Percentiles rank a stretch among this genome's conserved stretches.
Conservation (phyloP, 495 filamentous ascomycete genomes). For the Aspergillus leporis region DNA sequence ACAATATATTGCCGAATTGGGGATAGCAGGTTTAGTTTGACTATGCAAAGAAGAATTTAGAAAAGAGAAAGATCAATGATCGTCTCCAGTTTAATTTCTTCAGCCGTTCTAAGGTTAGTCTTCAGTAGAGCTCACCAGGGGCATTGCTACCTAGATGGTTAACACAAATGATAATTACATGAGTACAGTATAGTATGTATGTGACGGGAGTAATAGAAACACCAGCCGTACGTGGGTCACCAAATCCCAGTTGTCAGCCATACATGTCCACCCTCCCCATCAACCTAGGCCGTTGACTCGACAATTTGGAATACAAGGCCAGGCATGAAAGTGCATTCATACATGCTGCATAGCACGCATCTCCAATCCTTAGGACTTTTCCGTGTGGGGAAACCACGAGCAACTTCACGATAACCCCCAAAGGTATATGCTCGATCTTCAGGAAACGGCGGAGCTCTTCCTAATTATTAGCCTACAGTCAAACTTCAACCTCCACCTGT, state of each 20-base stretch:
- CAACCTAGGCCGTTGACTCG: not conserved
- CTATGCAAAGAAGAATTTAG: not conserved
- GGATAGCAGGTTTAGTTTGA: not conserved
- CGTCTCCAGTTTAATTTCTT: not conserved
- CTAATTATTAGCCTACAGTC: not conserved
- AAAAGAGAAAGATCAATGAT: not conserved
- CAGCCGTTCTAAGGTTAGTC: not conserved
- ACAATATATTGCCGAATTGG: not conserved
- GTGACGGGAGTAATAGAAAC: not conserved
- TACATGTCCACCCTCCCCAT: not conserved
- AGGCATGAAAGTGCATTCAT: not conserved
- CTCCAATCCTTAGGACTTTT: not conserved
- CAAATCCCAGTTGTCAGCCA: not conserved
- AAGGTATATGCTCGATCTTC: not conserved
- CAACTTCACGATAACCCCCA: not conserved
- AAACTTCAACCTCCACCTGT: not conserved
- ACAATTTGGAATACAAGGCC: constrained; percentile 5
- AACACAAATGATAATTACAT: not conserved
- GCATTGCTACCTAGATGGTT: not conserved
- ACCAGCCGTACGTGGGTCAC: not conserved
- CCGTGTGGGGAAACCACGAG: constrained; percentile 8
- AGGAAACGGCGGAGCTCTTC: not conserved
- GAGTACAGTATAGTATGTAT: not conserved
- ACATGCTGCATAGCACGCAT: not conserved
- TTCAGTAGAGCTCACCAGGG: not conserved